phyloP scores from a whole-genome alignment of 495 filamentous ascomycete species.

The Neurospora hispaniola region DNA sequence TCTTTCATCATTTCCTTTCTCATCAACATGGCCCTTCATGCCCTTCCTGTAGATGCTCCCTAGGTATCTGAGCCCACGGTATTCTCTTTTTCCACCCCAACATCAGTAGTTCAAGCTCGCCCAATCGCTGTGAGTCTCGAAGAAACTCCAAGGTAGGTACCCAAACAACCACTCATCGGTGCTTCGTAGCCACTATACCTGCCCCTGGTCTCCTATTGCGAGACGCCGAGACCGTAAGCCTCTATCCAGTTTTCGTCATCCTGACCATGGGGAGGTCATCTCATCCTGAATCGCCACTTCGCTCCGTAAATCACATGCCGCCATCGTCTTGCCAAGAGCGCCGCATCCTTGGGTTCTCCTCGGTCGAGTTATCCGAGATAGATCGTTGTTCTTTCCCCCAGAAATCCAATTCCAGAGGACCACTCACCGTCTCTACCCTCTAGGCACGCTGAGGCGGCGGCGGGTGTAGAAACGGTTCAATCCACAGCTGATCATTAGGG shows the following conservation, averaged over 20 bases:
- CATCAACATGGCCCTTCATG: not conserved
- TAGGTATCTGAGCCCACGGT: not conserved
- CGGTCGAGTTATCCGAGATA: not conserved
- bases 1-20: not conserved
- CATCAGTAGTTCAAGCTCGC: not conserved
- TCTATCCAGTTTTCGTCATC: not conserved
- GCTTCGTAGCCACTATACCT: not conserved
- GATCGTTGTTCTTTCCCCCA: not conserved
- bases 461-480: not conserved
- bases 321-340: not conserved
- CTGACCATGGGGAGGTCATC: not conserved
- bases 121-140: not conserved
- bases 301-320: not conserved
- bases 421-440: too few relatives aligned
- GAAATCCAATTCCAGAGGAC: not conserved
- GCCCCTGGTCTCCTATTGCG: not conserved
- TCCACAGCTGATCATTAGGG: not conserved
- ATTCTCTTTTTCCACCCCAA: not conserved
- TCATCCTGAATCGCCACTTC: too few relatives aligned
- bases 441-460: not conserved
- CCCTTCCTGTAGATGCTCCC: not conserved
- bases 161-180: not conserved
- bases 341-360: not conserved
- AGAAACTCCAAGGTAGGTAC: not conserved
- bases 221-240: not conserved